Percentiles rank a stretch among this genome's conserved stretches.
These are phyloP conservation scores for Serendipita sp. DNA, from an alignment of 768 basidiomycete genomes.

Conservation along the genomic window DNA sequence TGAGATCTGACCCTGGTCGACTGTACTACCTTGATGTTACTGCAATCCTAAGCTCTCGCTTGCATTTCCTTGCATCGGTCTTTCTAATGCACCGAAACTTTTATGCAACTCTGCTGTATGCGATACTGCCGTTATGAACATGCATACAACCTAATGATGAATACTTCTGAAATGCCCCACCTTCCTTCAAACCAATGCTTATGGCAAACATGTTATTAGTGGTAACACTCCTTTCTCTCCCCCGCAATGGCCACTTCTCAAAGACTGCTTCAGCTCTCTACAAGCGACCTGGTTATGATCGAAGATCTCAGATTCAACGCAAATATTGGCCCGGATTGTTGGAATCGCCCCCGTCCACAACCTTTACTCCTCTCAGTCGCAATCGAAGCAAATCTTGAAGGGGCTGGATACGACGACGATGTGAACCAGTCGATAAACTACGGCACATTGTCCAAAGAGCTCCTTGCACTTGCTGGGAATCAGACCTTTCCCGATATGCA, in stretches of 20 bases:
- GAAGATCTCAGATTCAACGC: not conserved
- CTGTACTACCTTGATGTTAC: not conserved
- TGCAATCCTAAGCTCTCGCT: not conserved
- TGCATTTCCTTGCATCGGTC: not conserved
- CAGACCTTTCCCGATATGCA: not conserved
- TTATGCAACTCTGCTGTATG: not conserved
- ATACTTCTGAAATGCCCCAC: not conserved
- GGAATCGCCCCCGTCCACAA: not conserved
- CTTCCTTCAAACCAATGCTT: not conserved
- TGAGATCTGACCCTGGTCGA: not conserved
- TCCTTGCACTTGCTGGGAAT: not conserved
- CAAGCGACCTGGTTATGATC: not conserved
- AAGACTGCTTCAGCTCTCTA: not conserved
- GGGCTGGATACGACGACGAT: not conserved
- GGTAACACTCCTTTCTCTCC: not conserved
- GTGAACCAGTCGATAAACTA: not conserved
- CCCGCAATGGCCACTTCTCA: not conserved
- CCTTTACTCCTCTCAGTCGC: not conserved
- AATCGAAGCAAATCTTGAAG: not conserved
- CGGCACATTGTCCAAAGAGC: not conserved
- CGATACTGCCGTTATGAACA: conserved; percentile 2
- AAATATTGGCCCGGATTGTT: not conserved
- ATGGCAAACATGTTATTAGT: not conserved
- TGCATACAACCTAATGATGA: not conserved
- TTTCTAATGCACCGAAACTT: not conserved